Base-by-base conservation (phyloP, 805 yeast species). In the Sugiyamaella lignohabitans region DNA sequence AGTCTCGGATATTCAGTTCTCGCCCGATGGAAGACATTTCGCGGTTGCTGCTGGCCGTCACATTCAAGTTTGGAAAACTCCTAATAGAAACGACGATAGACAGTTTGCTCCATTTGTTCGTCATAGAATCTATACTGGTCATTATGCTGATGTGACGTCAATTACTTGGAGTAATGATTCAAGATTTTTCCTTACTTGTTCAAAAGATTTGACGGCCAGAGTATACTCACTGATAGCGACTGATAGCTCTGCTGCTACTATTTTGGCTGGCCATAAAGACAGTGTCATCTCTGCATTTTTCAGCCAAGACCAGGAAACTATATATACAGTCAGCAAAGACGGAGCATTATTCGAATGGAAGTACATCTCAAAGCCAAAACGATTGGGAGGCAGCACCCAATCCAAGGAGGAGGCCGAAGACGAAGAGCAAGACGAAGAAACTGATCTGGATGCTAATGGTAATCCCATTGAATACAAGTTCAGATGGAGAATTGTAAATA, bases 61-160 rank as follows among this genome's bases (percentile, higher is more conserved):
- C 45, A 70, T 91, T 16, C 97, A 93, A 64, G 82, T 93, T 5
- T 93, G 98, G 98, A 82, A 79, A 59, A 87, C 97, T 1, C 97
- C 97, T 0, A 80, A 77, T 40, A 70, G 72, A 20, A 68, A 79
- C 5, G 93, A 86, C 57, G 96, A 87, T 59, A 75, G 95, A 51
- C 96, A 88, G 62, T 93, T 93, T 72, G 93, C 96, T 0, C 98
- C 98, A 14, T 93, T 93, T 66, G 85, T 91, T 35, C 83, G 95
- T 53, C 87, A 86, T 65, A 73, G 95, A 59, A 78, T 85, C 5
- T 88, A 88, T 58, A 87, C 96, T 1, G 98, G 98, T 30, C 98
- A 93, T 68, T 88, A 80, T 62, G 81, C 80, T 43, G 94, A 87
- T 56, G 78, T 93, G 20, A 73, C 78, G 1, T 78, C 88, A 1